Conservation (phyloP, 2,329 filamentous ascomycete genomes). For the Leptographium lundbergii region DNA sequence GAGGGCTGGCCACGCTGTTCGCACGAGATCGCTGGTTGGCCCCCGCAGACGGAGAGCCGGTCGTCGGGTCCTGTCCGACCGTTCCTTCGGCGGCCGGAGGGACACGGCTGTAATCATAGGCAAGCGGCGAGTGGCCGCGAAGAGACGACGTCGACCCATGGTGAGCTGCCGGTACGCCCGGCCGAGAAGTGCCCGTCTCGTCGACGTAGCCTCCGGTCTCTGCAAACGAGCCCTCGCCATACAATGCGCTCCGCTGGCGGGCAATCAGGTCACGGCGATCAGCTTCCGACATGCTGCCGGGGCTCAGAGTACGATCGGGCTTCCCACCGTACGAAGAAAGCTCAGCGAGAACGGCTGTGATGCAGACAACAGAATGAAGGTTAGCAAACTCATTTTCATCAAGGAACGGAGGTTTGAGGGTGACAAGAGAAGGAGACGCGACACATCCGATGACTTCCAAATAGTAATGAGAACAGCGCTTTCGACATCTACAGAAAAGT, state of each 20-base stretch:
- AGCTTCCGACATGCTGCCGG: conserved; percentile 79
- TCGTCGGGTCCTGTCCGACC: conserved; percentile 11
- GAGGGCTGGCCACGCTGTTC: conserved; percentile 77
- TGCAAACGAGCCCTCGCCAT: conserved; percentile 64
- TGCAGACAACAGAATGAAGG: conserved; percentile 17
- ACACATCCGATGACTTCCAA: neutral
- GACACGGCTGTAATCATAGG: conserved; percentile 49
- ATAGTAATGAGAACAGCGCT: conserved; percentile 3
- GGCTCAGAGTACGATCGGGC: conserved; percentile 75
- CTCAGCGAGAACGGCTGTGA: conserved; percentile 38
- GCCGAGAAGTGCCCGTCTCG: conserved; percentile 49
- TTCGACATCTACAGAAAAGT: conserved; percentile 7
- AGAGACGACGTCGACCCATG: conserved; percentile 42
- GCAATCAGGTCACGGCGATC: conserved; percentile 92
- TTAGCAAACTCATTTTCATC: conserved; percentile 15
- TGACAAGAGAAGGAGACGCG: conserved; percentile 1
- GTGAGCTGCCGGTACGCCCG: conserved; percentile 53
- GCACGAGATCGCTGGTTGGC: conserved; percentile 51
- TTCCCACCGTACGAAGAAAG: conserved; percentile 42
- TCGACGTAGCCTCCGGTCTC: conserved; percentile 55
- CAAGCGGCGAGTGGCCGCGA: conserved; percentile 67
- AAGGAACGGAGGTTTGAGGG: neutral
- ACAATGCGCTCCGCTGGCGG: conserved; percentile 87
- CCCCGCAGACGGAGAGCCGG: conserved; percentile 34
- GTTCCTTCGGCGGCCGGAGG: conserved; percentile 22